phyloP scores from a whole-genome alignment of 768 basidiomycete genomes.

The Termitomyces sp. region DNA sequence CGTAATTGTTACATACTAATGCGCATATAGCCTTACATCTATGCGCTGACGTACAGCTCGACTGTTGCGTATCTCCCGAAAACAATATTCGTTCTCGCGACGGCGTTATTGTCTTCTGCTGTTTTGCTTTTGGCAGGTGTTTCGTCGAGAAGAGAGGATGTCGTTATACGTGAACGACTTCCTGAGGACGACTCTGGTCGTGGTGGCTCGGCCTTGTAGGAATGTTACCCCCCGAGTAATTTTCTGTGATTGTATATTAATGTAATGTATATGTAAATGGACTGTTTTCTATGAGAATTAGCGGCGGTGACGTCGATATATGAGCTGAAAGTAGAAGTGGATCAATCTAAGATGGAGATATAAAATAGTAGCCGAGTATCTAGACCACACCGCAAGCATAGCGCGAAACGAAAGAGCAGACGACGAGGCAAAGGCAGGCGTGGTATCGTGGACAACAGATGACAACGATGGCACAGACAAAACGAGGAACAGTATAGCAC shows the following conservation, averaged over 20 bases:
- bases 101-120: conserved; percentile 45
- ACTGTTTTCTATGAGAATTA: neutral
- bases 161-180: conserved; percentile 7
- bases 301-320: too few species aligned
- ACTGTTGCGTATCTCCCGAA: conserved; percentile 64
- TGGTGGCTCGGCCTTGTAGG: neutral
- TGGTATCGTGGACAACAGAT: too few species aligned
- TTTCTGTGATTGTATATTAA: neutral
- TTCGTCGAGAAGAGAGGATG: conserved; percentile 12
- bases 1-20: neutral
- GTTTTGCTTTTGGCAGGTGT: conserved; percentile 43
- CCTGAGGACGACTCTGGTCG: neutral
- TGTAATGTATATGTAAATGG: neutral
- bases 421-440: too few species aligned
- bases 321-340: too few species aligned
- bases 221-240: too few species aligned
- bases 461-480: too few species aligned
- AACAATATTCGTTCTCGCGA: conserved; percentile 62
- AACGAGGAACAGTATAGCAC: too few species aligned
- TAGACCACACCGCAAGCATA: too few species aligned
- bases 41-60: conserved; percentile 58
- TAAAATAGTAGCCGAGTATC: too few species aligned
- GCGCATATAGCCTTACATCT: conserved; percentile 54
- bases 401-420: too few species aligned
- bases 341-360: too few species aligned